Evolutionary conservation across 176 grass and related monocot genomes (phyloP).

Genomic region (Musa troglodytarum): DNA sequence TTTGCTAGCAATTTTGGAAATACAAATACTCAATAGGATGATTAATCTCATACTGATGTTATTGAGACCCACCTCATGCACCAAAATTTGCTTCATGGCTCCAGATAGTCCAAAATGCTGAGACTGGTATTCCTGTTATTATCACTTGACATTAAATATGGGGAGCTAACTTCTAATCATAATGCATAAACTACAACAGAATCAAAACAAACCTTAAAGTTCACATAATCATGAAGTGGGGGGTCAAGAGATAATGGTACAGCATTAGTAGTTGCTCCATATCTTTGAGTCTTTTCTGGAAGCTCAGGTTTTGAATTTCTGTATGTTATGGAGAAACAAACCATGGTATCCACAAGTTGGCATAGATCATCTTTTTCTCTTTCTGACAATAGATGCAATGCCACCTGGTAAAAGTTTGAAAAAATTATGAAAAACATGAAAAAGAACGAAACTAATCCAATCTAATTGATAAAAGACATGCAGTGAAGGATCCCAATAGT

Average conservation of each 20-base stretch:
- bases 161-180: conserved; percentile 19
- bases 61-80: conserved; percentile 59
- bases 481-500: too few species aligned
- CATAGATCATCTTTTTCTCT: conserved; percentile 72
- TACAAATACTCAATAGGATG: not conserved
- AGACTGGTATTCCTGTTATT: conserved; percentile 59
- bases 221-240: conserved; percentile 57
- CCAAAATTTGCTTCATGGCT: conserved; percentile 70
- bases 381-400: conserved; percentile 65
- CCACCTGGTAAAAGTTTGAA: conserved; percentile 42
- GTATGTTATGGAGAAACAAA: conserved; percentile 76
- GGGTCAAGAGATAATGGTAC: conserved; percentile 51
- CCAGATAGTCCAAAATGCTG: conserved; percentile 63
- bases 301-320: conserved; percentile 54
- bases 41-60: not conserved
- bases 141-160: conserved; percentile 26
- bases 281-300: conserved; percentile 46
- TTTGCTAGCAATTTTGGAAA: not conserved
- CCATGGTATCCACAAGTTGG: conserved; percentile 87
- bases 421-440: not conserved
- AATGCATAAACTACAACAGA: conserved; percentile 1
- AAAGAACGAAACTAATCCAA: not conserved
- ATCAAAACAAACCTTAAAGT: conserved; percentile 56
- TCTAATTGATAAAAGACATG: not conserved
- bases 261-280: conserved; percentile 44